These are phyloP conservation scores for Tylopilus rubrobrunneus DNA, from an alignment of 768 basidiomycete species.

Conservation along the genomic window DNA sequence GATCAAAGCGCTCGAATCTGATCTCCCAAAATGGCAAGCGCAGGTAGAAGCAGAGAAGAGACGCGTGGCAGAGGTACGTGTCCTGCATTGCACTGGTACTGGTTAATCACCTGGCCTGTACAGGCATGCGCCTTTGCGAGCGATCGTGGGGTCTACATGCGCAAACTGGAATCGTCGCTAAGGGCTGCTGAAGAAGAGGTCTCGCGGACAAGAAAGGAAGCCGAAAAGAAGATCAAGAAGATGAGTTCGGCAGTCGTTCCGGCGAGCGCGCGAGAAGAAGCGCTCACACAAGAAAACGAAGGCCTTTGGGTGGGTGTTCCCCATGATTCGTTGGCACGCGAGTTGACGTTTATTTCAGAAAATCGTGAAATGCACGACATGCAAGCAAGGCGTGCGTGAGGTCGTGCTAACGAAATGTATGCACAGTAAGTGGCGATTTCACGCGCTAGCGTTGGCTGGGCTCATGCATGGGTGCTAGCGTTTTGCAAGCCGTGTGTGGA, in stretches of 20 bases:
- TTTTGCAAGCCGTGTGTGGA: constrained; percentile 87
- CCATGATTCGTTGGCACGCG: not conserved
- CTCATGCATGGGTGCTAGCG: constrained; percentile 40
- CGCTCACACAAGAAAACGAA: constrained; percentile 47
- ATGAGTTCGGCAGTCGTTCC: constrained; percentile 30
- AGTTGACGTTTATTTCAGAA: constrained; percentile 42
- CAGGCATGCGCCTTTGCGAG: constrained; percentile 30
- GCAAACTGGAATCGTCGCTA: constrained; percentile 19
- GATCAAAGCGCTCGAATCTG: constrained; percentile 29
- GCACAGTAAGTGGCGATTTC: constrained; percentile 63
- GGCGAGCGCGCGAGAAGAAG: constrained; percentile 29
- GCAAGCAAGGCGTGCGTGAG: constrained; percentile 70
- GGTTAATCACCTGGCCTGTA: not conserved
- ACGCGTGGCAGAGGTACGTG: constrained; percentile 36
- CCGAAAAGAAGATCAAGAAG: constrained; percentile 52
- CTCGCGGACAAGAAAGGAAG: constrained; percentile 44
- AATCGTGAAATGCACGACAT: constrained; percentile 86
- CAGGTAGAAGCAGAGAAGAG: constrained; percentile 38
- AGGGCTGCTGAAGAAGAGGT: constrained; percentile 43
- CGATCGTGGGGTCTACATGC: constrained; percentile 29
- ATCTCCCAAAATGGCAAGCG: constrained; percentile 31
- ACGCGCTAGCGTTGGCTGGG: too few relatives aligned
- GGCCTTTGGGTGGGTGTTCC: constrained; percentile 50
- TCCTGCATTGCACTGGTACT: not conserved
- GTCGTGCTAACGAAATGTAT: constrained; percentile 85